Evolutionary conservation across 352 stramenopile species (phyloP).

Genomic region (Phytopythium vexans): DNA sequence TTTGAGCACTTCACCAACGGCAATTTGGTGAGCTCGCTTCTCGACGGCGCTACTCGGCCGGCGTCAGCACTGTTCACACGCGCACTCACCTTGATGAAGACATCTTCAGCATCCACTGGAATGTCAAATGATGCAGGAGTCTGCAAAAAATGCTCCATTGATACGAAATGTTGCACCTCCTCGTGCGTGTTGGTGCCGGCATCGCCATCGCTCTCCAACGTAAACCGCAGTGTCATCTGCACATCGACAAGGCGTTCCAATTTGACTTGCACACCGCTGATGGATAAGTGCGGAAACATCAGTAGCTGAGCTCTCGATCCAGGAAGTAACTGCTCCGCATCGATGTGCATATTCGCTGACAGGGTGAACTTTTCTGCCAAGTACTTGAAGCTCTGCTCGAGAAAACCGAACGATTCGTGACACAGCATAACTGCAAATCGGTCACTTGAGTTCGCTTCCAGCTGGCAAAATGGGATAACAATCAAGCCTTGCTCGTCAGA

Average conservation of each 20-base stretch:
- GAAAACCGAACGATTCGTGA: constrained; percentile 33
- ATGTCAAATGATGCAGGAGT: constrained; percentile 27
- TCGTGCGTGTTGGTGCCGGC: constrained; percentile 23
- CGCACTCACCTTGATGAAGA: constrained; percentile 20
- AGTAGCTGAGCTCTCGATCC: constrained; percentile 29
- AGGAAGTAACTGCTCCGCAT: constrained; percentile 49
- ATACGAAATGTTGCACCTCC: constrained; percentile 18
- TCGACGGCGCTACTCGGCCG: not conserved
- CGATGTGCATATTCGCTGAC: constrained; percentile 40
- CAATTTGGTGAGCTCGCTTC: constrained; percentile 5
- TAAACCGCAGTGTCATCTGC: constrained; percentile 23
- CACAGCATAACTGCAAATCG: constrained; percentile 46
- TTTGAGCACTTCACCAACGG: constrained; percentile 26
- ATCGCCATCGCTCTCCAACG: constrained; percentile 23
- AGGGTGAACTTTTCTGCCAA: constrained; percentile 28
- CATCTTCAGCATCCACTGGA: constrained; percentile 21
- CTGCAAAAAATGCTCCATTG: constrained; percentile 17
- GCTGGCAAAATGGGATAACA: constrained; percentile 42
- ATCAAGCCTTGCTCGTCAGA: constrained; percentile 27
- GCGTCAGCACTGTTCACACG: constrained; percentile 6
- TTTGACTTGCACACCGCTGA: constrained; percentile 6
- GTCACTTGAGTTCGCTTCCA: constrained; percentile 13
- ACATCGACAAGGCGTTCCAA: constrained; percentile 20
- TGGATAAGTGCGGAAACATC: constrained; percentile 15
- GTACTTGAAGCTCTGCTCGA: constrained; percentile 40